Evolutionary conservation across 805 yeast genomes (phyloP).

Genomic region (Priceomyces carsonii): DNA sequence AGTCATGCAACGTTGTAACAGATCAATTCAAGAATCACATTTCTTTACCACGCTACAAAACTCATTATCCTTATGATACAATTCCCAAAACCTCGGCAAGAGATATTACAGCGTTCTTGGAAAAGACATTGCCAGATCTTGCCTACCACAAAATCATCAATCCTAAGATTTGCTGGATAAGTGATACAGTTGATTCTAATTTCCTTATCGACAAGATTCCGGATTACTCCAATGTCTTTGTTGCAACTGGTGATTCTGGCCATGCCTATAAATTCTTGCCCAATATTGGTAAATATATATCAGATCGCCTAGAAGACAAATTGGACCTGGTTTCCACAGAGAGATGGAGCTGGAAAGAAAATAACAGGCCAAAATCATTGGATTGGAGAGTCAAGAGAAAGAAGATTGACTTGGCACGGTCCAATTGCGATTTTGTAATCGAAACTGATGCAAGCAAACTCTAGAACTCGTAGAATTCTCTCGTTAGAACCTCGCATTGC

Average conservation of each 20-base stretch:
- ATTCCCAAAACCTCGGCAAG: conserved; percentile 29
- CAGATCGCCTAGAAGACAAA: background rate
- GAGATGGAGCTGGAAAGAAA: background rate
- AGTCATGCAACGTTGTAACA: conserved; percentile 20
- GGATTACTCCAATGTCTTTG: conserved; percentile 21
- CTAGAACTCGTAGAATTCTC: too few relatives aligned
- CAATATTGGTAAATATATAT: conserved; percentile 26
- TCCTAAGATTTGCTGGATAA: conserved; percentile 29
- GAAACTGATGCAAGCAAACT: too few relatives aligned
- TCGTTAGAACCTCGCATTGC: too few relatives aligned
- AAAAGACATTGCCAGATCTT: conserved; percentile 39
- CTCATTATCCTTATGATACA: conserved; percentile 26
- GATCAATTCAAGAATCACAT: conserved; percentile 12
- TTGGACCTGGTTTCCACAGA: background rate
- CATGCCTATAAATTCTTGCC: conserved; percentile 40
- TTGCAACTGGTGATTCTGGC: conserved; percentile 40
- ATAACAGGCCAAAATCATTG: background rate
- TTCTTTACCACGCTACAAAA: conserved; percentile 36
- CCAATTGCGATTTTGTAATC: too few relatives aligned
- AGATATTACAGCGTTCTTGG: conserved; percentile 25
- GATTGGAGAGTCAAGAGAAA: conserved; percentile 1
- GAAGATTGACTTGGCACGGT: background rate
- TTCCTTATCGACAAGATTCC: conserved; percentile 35
- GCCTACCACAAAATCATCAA: conserved; percentile 22
- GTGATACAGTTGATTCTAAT: conserved; percentile 33